A percentile compares a stretch with the other conserved stretches of the same genome.
phyloP scores from a whole-genome alignment of 805 yeast genomes.

The Candida ortonii region DNA sequence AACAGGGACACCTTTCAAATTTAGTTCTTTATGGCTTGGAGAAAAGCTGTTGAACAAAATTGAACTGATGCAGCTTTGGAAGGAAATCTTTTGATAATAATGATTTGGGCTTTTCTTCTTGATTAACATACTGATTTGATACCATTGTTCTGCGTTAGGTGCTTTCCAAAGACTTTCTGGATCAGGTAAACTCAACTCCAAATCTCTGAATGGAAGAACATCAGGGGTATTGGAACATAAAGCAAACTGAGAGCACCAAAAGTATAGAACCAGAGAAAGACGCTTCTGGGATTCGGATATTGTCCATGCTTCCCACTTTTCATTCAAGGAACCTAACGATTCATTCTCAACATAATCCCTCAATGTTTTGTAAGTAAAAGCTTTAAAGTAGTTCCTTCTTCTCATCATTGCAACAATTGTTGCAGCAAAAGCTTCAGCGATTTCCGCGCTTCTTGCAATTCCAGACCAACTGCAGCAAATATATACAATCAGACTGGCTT shows the following conservation, averaged over 20 bases:
- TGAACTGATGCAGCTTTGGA: constrained; percentile 9
- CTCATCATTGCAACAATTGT: constrained; percentile 11
- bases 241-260: constrained; percentile 10
- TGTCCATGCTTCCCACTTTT: constrained; percentile 6
- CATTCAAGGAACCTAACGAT: constrained; percentile 1
- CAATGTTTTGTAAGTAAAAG: constrained; percentile 4
- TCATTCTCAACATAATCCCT: constrained; percentile 6
- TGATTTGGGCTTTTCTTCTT: constrained; percentile 6
- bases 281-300: constrained; percentile 6
- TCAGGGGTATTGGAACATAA: constrained; percentile 7
- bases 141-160: constrained; percentile 8
- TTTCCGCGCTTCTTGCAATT: constrained; percentile 10
- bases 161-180: constrained; percentile 9
- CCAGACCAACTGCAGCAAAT: constrained; percentile 11
- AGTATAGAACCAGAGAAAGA: constrained; percentile 4
- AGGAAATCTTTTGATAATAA: constrained; percentile 5
- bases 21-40: background rate
- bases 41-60: constrained; percentile 3
- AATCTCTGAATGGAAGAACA: constrained; percentile 6
- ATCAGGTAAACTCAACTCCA: constrained; percentile 10
- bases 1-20: constrained; percentile 4
- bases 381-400: constrained; percentile 8
- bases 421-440: constrained; percentile 9
- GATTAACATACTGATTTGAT: constrained; percentile 1
- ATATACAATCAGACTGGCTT: constrained; percentile 8